Base-by-base conservation (phyloP, 1,139 yeast species). In the Diutina scorzettiae region DNA sequence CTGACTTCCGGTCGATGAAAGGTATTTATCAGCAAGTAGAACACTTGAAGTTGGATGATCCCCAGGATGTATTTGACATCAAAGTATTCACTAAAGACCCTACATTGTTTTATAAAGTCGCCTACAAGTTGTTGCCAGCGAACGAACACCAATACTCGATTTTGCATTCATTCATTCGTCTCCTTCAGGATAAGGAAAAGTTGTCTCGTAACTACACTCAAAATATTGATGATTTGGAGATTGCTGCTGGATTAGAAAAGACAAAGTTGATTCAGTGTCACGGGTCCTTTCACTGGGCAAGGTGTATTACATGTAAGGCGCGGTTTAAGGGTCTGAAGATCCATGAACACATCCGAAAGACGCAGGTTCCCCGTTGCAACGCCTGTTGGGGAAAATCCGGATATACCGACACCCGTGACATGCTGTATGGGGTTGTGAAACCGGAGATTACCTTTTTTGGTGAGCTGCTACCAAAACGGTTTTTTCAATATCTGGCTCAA, bases 391-490 rank as follows among this genome's bases (percentile, higher is more conserved):
- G 44, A 25, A 33, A 46, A 47, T 19, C 39, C 7, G 12, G 17
- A 5, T 34, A 20, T 9, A 23, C 23, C 16, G 27, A 34, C 4
- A 34, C 39, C 9, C 60, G 84, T 42, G 56, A 57, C 3, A 64
- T 59, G 43, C 73, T 81, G n/a, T 79, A 59, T 55, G 96, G 96
- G 1, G 91, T 87, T 5, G 71, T 85, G 69, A 89, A 91, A 56
- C 98, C 98, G 0, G 96, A 91, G 57, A 89, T 91, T 46, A 89
- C 96, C 0, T 91, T 91, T 55, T 91, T 91, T 53, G 96, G 96
- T 6, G 97, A 91, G 56, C 76, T 80, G 12, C 66, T 91, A 44
- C 96, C 97, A 0, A 62, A 42, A 18, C 43, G 44, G 16, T 57
- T 48, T 44, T 55, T 55, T 44, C 44, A 44, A 24, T 41, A 44